Base-by-base conservation (phyloP, 208 protist genomes). In the Endotrypanum monterogeii region DNA sequence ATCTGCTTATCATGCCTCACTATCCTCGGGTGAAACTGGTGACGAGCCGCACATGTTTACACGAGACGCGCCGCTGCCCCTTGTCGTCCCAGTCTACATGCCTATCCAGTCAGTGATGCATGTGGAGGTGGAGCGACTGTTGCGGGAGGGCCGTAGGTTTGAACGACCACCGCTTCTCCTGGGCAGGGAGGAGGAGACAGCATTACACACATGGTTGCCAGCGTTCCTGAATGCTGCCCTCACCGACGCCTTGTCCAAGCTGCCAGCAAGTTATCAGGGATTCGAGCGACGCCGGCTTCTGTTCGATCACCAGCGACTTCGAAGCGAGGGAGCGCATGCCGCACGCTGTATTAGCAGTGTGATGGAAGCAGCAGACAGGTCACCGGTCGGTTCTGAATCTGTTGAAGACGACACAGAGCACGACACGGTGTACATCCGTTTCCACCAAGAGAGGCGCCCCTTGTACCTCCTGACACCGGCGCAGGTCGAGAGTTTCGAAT, bases 51-150 rank as follows among this genome's bases (percentile, higher is more conserved):
- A 68, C 54, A 20, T 28, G n/a, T n/a, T 48, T 14, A 3, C 32
- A 16, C 16, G 46, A 18, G 3, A 35, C 32, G 1, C 74, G 46
- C 28, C 63, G 63, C 63, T 68, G 63, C 63, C 28, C 18, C 39
- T 39, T 39, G 52, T 89, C 30, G 54, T 90, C 25, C 83, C 79
- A 1, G 71, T 80, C 20, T 67, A 73, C 35, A 70, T 82, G 48
- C 86, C 86, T 3, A 37, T 79, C 0, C 75, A 86, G 54, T 67
- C 67, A 6, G 75, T 74, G 20, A 71, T 84, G 50, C 72, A 77
- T 20, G 41, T 82, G 4, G 86, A 85, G 32, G 78, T 78, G 20
- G 83, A 82, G 61, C 74, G 86, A 35, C 62, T 79, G 5, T 70
- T 86, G 28, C 76, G 70, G 50, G 80, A 79, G 65, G 77, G 75